Conservation (phyloP, 2,329 filamentous ascomycete genomes). For the Aspergillus pseudoviridinutans region DNA sequence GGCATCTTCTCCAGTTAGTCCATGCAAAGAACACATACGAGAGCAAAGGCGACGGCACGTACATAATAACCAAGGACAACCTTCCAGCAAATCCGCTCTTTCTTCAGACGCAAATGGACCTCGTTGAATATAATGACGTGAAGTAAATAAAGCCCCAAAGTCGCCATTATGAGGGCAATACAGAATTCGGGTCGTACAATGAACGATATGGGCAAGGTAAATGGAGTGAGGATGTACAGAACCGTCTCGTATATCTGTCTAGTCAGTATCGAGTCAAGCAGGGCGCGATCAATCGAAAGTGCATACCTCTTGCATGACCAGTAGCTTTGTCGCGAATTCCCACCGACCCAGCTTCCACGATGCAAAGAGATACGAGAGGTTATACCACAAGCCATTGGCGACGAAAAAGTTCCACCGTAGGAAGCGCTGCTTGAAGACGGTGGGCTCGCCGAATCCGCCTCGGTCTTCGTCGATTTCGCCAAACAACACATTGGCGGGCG, state of each 20-base stretch:
- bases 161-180: constrained; percentile 34
- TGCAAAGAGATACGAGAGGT: constrained; percentile 44
- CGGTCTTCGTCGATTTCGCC: constrained; percentile 37
- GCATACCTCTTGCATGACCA: constrained; percentile 45
- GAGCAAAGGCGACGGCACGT: neutral
- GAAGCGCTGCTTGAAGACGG: constrained; percentile 50
- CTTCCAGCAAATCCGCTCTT: constrained; percentile 40
- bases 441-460: constrained; percentile 52
- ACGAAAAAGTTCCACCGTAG: constrained; percentile 53
- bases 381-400: constrained; percentile 47
- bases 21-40: too few species aligned
- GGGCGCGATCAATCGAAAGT: too few species aligned
- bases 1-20: constrained; percentile 18
- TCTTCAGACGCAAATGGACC: constrained; percentile 44
- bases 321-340: constrained; percentile 49
- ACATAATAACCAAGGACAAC: constrained; percentile 41
- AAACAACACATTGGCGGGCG: constrained; percentile 42
- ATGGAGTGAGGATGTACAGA: constrained; percentile 44
- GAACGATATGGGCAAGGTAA: constrained; percentile 46
- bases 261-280: neutral
- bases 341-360: constrained; percentile 48
- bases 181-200: constrained; percentile 41
- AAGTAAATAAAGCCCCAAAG: constrained; percentile 41
- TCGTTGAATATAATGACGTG: constrained; percentile 48
- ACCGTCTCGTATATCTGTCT: constrained; percentile 44